phyloP scores from a whole-genome alignment of 805 yeast species.

The Candida caryicola region DNA sequence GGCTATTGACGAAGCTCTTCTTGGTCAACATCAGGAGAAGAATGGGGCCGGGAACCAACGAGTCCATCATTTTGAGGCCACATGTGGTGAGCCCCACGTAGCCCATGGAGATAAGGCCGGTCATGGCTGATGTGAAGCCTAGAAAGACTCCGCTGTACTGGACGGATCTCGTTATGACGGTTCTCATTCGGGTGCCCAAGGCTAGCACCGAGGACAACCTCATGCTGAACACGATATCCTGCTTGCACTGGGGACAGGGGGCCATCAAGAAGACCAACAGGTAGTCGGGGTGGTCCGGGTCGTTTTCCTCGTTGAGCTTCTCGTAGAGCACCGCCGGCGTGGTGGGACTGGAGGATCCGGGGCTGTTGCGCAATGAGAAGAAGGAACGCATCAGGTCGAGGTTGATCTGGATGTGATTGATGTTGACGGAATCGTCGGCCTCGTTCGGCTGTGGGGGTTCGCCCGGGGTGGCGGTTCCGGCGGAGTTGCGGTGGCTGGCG shows the following conservation, averaged over 20 bases:
- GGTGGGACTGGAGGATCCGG: neutral
- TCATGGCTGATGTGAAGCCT: conserved; percentile 38
- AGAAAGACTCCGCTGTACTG: conserved; percentile 32
- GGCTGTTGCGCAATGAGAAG: neutral
- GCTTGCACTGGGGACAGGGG: conserved; percentile 43
- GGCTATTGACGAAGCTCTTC: conserved; percentile 2
- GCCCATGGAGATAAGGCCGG: conserved; percentile 40
- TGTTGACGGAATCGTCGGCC: too few species aligned
- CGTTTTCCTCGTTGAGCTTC: neutral
- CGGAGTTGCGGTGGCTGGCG: neutral
- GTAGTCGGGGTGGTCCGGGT: neutral
- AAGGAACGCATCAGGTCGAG: neutral
- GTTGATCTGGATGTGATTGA: conserved; percentile 2
- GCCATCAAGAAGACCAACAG: conserved; percentile 19
- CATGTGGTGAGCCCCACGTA: conserved; percentile 37
- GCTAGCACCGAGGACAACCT: conserved; percentile 25
- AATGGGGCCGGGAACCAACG: conserved; percentile 32
- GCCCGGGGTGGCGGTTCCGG: neutral
- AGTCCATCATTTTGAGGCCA: conserved; percentile 37
- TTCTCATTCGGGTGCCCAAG: conserved; percentile 15
- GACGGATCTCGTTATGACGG: conserved; percentile 18
- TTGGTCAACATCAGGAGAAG: conserved; percentile 25
- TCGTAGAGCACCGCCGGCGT: neutral
- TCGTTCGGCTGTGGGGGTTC: conserved; percentile 1
- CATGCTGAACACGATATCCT: conserved; percentile 32